These are phyloP conservation scores for Trametes hirsuta DNA, from an alignment of 1,284 basidiomycete species.

Conservation along the genomic window DNA sequence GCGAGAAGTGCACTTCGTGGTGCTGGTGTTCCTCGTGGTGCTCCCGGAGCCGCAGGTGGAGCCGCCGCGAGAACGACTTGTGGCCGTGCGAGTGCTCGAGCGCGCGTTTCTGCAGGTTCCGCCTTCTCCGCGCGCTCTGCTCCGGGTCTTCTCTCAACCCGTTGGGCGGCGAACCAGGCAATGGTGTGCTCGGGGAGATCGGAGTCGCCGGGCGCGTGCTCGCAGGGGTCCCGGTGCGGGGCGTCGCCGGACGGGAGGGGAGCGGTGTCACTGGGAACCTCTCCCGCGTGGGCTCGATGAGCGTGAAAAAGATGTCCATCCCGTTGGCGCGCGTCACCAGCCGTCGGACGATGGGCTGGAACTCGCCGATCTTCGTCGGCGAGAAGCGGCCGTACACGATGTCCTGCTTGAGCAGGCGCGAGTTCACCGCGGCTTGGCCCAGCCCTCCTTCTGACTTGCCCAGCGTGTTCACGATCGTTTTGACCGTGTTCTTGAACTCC, in stretches of 20 bases:
- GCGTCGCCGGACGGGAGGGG: conserved; percentile 45
- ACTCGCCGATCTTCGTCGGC: conserved; percentile 58
- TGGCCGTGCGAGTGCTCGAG: conserved; percentile 9
- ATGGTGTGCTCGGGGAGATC: conserved; percentile 5
- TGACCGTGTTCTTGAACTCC: conserved; percentile 45
- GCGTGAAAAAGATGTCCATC: conserved; percentile 62
- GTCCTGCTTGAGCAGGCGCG: conserved; percentile 63
- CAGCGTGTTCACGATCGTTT: conserved; percentile 41
- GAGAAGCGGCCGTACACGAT: conserved; percentile 66
- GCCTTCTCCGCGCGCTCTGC: conserved; percentile 6
- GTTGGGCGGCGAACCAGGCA: conserved; percentile 4
- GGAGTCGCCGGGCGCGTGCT: conserved; percentile 17
- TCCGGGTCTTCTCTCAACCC: conserved; percentile 10
- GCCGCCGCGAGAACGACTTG: conserved; percentile 27
- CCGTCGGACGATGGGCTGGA: conserved; percentile 55
- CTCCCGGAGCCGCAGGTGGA: conserved; percentile 23
- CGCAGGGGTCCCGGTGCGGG: conserved; percentile 23
- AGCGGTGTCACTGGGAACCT: conserved; percentile 58
- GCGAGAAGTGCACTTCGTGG: conserved; percentile 33
- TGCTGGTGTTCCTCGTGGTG: conserved; percentile 31
- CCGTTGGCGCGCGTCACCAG: conserved; percentile 66
- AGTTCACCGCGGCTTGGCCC: conserved; percentile 54
- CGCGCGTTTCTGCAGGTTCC: conserved; percentile 20
- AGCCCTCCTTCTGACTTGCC: conserved; percentile 59
- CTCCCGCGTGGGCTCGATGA: conserved; percentile 64